phyloP scores from a whole-genome alignment of 1,139 yeast genomes.

The Blastobotrys buckinghamii region DNA sequence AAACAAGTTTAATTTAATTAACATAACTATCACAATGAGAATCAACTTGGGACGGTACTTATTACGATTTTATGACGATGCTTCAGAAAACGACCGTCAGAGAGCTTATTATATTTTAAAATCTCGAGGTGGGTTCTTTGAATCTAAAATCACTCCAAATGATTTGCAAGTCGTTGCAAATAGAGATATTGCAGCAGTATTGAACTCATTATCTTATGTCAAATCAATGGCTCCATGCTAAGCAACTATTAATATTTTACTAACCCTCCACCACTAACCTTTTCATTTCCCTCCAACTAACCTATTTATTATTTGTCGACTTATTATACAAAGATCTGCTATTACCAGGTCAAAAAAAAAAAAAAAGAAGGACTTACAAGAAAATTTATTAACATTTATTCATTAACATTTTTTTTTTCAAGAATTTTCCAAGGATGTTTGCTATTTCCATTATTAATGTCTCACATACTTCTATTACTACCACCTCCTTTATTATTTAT shows the following conservation, averaged over 20 bases:
- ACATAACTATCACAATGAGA: conserved; percentile 6
- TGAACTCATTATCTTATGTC: conserved; percentile 5
- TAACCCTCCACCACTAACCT: too few relatives aligned
- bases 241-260: not conserved
- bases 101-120: conserved; percentile 8
- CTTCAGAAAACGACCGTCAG: conserved; percentile 12
- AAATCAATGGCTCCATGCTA: conserved; percentile 13
- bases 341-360: too few relatives aligned
- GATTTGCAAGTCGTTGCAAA: conserved; percentile 15
- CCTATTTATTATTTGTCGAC: too few relatives aligned
- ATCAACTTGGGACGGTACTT: conserved; percentile 14
- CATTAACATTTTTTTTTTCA: too few relatives aligned
- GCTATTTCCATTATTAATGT: too few relatives aligned
- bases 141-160: conserved; percentile 11
- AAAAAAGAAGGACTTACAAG: too few relatives aligned
- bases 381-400: too few relatives aligned
- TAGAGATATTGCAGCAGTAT: conserved; percentile 12
- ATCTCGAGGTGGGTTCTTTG: conserved; percentile 13
- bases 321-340: too few relatives aligned
- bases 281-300: too few relatives aligned
- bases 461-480: too few relatives aligned
- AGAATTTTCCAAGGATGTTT: too few relatives aligned
- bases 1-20: not conserved
- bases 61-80: conserved; percentile 12
- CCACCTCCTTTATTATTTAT: too few relatives aligned